Conservation (phyloP, 768 basidiomycete genomes). For the Mycena crocata region DNA sequence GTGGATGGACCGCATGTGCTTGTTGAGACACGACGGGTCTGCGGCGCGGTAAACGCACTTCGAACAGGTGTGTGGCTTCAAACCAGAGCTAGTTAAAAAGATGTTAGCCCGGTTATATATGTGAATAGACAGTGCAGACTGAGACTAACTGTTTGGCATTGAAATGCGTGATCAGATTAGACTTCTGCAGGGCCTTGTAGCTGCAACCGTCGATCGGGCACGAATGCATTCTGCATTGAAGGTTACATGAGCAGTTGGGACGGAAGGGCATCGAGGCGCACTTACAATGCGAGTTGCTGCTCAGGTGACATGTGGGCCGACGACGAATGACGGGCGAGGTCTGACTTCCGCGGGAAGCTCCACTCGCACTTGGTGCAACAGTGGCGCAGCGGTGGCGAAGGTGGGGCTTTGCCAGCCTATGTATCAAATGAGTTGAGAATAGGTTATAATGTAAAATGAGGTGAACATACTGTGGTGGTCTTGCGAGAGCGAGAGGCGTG, state of each 20-base stretch:
- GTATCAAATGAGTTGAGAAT: neutral
- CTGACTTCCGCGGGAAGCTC: slow-evolving; percentile 6
- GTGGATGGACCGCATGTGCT: slow-evolving; percentile 6
- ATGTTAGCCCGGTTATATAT: neutral
- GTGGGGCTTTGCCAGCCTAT: slow-evolving; percentile 12
- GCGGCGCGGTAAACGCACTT: slow-evolving; percentile 6
- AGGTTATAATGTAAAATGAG: too few species aligned
- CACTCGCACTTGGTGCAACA: slow-evolving; percentile 20
- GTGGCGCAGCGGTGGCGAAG: slow-evolving; percentile 2
- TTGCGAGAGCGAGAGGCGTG: neutral
- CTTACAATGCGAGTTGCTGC: slow-evolving; percentile 6
- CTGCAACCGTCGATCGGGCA: slow-evolving; percentile 9
- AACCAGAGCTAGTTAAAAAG: neutral
- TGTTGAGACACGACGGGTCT: slow-evolving; percentile 16
- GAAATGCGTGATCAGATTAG: slow-evolving; percentile 18
- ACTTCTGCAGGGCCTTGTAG: slow-evolving; percentile 18
- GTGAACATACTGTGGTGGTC: neutral
- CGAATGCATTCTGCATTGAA: slow-evolving; percentile 4
- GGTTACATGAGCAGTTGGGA: neutral
- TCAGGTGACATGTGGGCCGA: slow-evolving; percentile 11
- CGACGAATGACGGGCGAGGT: slow-evolving; percentile 1
- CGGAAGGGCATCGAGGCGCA: too few species aligned
- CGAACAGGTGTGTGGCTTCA: slow-evolving; percentile 16
- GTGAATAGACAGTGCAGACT: neutral
- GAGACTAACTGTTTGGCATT: slow-evolving; percentile 13